Evolutionary conservation across 1,139 yeast species (phyloP).

Genomic region (Geotrichum macrosporum): DNA sequence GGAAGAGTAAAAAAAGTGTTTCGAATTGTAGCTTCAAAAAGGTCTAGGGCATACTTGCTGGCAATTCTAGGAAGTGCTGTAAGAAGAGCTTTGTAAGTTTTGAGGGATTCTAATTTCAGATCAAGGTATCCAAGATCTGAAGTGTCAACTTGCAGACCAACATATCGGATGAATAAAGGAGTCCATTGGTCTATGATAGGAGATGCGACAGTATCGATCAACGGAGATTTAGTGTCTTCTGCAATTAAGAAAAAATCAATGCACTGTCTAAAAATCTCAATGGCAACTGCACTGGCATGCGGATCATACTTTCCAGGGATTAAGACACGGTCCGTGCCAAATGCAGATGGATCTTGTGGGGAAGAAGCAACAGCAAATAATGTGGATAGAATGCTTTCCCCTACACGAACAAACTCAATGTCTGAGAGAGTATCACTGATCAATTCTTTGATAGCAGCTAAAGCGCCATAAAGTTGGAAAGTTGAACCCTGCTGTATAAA

Average conservation of each 20-base stretch:
- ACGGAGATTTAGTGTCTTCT: conserved; percentile 23
- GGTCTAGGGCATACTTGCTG: conserved; percentile 7
- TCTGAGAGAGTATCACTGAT: conserved; percentile 83
- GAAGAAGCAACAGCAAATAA: conserved; percentile 27
- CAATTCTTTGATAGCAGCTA: conserved; percentile 68
- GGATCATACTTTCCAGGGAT: conserved; percentile 19
- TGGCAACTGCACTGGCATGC: conserved; percentile 28
- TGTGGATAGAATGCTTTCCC: conserved; percentile 36
- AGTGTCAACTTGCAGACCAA: conserved; percentile 23
- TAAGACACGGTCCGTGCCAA: conserved; percentile 12
- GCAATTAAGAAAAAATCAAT: conserved; percentile 37
- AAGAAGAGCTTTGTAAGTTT: conserved; percentile 12
- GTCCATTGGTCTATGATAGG: conserved; percentile 33
- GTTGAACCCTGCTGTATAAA: conserved; percentile 40
- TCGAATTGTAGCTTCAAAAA: conserved; percentile 15
- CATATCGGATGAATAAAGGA: conserved; percentile 24
- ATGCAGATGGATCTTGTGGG: conserved; percentile 17
- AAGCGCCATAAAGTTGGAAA: conserved; percentile 54
- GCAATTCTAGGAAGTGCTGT: conserved; percentile 17
- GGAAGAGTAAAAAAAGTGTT: conserved; percentile 14
- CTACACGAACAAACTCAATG: conserved; percentile 76
- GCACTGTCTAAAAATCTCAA: conserved; percentile 35
- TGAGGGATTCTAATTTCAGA: conserved; percentile 18
- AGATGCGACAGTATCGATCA: conserved; percentile 24
- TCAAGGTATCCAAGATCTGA: conserved; percentile 18